Conservation (phyloP, 768 basidiomycete genomes). For the Suillus discolor region DNA sequence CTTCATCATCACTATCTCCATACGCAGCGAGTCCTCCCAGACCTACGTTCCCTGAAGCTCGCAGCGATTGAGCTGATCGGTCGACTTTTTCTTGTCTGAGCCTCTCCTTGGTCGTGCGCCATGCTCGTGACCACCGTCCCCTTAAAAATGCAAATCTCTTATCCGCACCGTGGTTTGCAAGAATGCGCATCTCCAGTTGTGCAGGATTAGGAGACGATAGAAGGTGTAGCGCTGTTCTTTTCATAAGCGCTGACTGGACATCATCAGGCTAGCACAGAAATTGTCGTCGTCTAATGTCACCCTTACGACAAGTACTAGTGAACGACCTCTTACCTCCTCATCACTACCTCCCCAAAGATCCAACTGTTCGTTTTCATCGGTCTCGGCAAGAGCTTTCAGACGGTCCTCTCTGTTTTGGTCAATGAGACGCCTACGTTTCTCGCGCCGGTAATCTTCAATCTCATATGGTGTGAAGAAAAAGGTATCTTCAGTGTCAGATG, state of each 20-base stretch:
- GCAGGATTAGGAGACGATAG: slow-evolving; percentile 73
- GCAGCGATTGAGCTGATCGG: slow-evolving; percentile 25
- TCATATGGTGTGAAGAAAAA: slow-evolving; percentile 78
- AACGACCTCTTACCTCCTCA: slow-evolving; percentile 55
- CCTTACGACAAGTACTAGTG: not conserved
- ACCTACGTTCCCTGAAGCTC: slow-evolving; percentile 18
- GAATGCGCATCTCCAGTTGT: slow-evolving; percentile 84
- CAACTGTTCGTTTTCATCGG: slow-evolving; percentile 38
- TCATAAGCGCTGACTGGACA: slow-evolving; percentile 65
- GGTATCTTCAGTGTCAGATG: slow-evolving; percentile 83
- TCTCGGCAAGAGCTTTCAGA: slow-evolving; percentile 53
- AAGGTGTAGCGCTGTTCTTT: slow-evolving; percentile 71
- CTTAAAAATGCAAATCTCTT: slow-evolving; percentile 79
- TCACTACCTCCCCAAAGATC: slow-evolving; percentile 71
- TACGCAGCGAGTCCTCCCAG: slow-evolving; percentile 64
- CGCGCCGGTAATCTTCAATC: slow-evolving; percentile 61
- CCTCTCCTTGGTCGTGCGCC: slow-evolving; percentile 58
- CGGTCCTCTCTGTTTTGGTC: slow-evolving; percentile 65
- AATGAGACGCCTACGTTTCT: slow-evolving; percentile 66
- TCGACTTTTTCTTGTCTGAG: slow-evolving; percentile 33
- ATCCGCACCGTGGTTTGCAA: slow-evolving; percentile 84
- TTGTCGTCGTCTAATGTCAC: not conserved
- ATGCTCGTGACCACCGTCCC: slow-evolving; percentile 71
- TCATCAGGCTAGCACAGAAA: slow-evolving; percentile 55
- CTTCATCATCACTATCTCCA: slow-evolving; percentile 57